Percentiles rank a stretch among this genome's conserved stretches.
These are phyloP conservation scores for Neonectria magnoliae DNA, from an alignment of 2,329 filamentous ascomycete genomes.

Conservation along the genomic window DNA sequence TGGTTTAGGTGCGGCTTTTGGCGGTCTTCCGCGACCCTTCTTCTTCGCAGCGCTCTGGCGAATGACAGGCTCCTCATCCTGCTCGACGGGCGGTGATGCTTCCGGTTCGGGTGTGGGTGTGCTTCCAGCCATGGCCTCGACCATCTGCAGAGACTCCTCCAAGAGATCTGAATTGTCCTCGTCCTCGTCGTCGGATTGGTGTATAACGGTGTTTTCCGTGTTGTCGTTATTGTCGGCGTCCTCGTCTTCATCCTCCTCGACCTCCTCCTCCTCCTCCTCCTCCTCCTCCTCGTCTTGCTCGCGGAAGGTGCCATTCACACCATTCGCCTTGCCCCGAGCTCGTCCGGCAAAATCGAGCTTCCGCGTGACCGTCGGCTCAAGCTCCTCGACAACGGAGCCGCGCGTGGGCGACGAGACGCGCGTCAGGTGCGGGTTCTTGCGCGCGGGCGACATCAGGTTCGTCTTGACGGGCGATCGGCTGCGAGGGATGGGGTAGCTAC, in stretches of 20 bases:
- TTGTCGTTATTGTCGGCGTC: slow-evolving; percentile 39
- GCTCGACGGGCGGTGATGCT: slow-evolving; percentile 1
- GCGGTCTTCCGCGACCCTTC: slow-evolving; percentile 37
- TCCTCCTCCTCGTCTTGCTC: slow-evolving; percentile 43
- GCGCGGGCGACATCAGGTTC: slow-evolving; percentile 67
- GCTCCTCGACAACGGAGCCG: slow-evolving; percentile 48
- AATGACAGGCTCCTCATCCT: slow-evolving; percentile 22
- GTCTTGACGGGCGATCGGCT: slow-evolving; percentile 72
- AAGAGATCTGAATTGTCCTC: slow-evolving; percentile 40
- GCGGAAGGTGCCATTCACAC: slow-evolving; percentile 41
- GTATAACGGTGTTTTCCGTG: slow-evolving; percentile 17
- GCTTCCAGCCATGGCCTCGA: slow-evolving; percentile 46
- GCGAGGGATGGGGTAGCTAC: slow-evolving; percentile 58
- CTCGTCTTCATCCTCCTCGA: slow-evolving; percentile 41
- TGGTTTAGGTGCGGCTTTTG: slow-evolving; percentile 27
- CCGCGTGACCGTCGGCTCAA: slow-evolving; percentile 59
- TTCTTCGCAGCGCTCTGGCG: slow-evolving; percentile 19
- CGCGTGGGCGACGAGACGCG: slow-evolving; percentile 62
- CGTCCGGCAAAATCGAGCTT: slow-evolving; percentile 61
- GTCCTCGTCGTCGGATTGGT: neutral
- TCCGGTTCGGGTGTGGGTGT: slow-evolving; percentile 32
- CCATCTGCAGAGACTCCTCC: slow-evolving; percentile 57
- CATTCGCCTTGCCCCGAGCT: slow-evolving; percentile 39
- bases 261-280: slow-evolving; percentile 39
- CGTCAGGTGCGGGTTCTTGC: slow-evolving; percentile 67